A percentile compares a stretch with the other conserved stretches of the same genome.
These are phyloP conservation scores for Alternaria arbusti DNA, from an alignment of 2,329 filamentous ascomycete species.

Conservation along the genomic window DNA sequence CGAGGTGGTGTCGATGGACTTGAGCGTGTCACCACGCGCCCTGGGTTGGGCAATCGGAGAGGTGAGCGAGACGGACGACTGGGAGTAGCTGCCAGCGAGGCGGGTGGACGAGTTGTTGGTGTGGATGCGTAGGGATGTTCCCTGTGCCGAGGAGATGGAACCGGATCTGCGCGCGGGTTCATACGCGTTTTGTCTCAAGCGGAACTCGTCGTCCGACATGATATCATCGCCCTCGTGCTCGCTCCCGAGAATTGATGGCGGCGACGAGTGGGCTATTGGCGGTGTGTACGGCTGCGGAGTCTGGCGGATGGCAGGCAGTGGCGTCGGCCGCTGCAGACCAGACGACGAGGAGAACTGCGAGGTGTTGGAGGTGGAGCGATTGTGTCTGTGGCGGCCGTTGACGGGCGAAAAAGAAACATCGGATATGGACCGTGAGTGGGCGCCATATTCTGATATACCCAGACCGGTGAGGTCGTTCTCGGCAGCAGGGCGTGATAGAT, in stretches of 20 bases:
- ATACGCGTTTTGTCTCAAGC: slow-evolving; percentile 45
- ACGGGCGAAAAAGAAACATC: slow-evolving; percentile 53
- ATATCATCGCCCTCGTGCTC: slow-evolving; percentile 53
- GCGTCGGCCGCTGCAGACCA: slow-evolving; percentile 56
- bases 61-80: slow-evolving; percentile 59
- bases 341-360: slow-evolving; percentile 61
- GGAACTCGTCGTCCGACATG: slow-evolving; percentile 56
- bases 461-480: slow-evolving; percentile 63
- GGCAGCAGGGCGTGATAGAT: slow-evolving; percentile 61
- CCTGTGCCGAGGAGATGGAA: slow-evolving; percentile 53
- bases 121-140: slow-evolving; percentile 46
- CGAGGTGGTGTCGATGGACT: slow-evolving; percentile 57
- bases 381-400: slow-evolving; percentile 53
- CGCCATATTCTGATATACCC: slow-evolving; percentile 59
- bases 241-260: slow-evolving; percentile 56
- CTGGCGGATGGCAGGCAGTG: slow-evolving; percentile 63
- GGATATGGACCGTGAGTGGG: slow-evolving; percentile 48
- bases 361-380: slow-evolving; percentile 61
- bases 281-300: slow-evolving; percentile 62
- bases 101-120: slow-evolving; percentile 53
- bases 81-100: slow-evolving; percentile 56
- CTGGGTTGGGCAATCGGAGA: slow-evolving; percentile 50
- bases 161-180: slow-evolving; percentile 52
- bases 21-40: slow-evolving; percentile 58
- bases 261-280: slow-evolving; percentile 57